A percentile compares a stretch with the other conserved stretches of the same genome.
Evolutionary conservation across 2,329 filamentous ascomycete genomes (phyloP).

Genomic region (Madurella mycetomatis): DNA sequence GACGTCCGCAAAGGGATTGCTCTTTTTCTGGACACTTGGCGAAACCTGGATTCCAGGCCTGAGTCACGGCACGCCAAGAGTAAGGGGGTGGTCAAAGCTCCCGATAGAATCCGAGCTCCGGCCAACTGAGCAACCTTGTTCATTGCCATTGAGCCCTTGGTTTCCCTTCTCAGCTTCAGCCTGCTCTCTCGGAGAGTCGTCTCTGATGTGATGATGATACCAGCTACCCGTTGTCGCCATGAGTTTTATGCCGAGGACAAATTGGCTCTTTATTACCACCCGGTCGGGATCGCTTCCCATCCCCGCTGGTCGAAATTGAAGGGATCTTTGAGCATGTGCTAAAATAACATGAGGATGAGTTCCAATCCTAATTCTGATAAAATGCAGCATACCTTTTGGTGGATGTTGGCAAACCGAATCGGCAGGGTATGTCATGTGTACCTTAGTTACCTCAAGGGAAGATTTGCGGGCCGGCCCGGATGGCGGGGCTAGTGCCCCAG

Average conservation of each 20-base stretch:
- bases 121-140: no score
- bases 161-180: no score
- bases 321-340: neutral
- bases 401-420: neutral
- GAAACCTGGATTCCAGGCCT: slow-evolving; percentile 2
- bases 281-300: no score
- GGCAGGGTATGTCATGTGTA: no score
- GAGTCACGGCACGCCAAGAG: neutral
- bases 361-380: neutral
- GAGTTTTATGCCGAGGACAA: no score
- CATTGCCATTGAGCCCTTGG: no score
- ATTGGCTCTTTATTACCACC: no score
- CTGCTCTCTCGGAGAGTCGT: no score
- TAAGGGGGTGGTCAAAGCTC: slow-evolving; percentile 11
- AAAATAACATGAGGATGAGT: neutral
- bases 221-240: no score
- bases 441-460: no score
- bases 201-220: no score
- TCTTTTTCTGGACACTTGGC: slow-evolving; percentile 23
- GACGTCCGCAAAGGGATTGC: neutral
- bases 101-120: neutral
- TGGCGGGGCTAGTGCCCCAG: slow-evolving; percentile 19
- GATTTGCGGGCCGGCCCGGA: slow-evolving; percentile 7
- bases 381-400: neutral
- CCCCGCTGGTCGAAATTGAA: no score